Evolutionary conservation across 768 basidiomycete genomes (phyloP).

Genomic region (Naematelia aurantialba): DNA sequence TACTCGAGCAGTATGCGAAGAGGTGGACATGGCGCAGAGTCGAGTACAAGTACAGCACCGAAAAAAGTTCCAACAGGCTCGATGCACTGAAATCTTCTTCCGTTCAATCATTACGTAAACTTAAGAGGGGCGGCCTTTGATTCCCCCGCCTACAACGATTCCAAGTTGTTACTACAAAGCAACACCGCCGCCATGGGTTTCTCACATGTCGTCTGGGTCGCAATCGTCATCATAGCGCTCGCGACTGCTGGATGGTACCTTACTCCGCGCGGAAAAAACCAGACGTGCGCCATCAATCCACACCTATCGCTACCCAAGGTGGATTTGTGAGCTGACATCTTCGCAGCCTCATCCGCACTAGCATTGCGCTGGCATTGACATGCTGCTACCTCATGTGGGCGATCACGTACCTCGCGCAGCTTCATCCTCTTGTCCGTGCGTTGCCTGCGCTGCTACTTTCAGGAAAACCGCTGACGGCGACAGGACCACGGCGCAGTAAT

Average conservation of each 20-base stretch:
- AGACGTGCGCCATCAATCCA: constrained; percentile 61
- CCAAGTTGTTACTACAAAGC: no score
- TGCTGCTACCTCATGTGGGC: constrained; percentile 96
- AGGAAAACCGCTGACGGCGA: not conserved
- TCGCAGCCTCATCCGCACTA: constrained; percentile 73
- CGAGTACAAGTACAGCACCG: no score
- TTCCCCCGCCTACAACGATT: no score
- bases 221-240: constrained; percentile 63
- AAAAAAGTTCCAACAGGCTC: no score
- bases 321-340: constrained; percentile 20
- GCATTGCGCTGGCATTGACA: constrained; percentile 68
- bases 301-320: not conserved
- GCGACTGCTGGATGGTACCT: constrained; percentile 65
- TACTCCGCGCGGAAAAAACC: constrained; percentile 80
- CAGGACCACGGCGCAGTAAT: not conserved
- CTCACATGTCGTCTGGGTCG: constrained; percentile 65
- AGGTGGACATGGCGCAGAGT: not conserved
- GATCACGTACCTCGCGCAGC: constrained; percentile 91
- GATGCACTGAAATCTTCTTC: no score
- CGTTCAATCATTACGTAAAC: not conserved
- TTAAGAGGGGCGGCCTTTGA: not conserved
- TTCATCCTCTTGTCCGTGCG: constrained; percentile 83
- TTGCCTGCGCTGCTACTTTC: not conserved
- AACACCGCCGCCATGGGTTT: constrained; percentile 34
- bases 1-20: not conserved